Conservation (phyloP, 805 yeast species). For the Pichia eremophila region DNA sequence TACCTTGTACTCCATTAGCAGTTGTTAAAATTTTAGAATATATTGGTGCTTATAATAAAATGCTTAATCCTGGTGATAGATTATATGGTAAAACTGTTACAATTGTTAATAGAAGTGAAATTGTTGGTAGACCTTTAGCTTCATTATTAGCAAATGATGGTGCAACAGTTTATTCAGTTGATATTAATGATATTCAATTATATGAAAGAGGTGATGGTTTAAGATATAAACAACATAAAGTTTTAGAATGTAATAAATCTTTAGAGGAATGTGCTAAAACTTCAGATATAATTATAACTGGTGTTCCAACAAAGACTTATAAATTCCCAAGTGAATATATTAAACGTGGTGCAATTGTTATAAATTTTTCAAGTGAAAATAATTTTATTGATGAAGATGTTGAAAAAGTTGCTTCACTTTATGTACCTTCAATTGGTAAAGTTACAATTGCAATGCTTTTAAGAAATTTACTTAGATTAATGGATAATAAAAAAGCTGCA, state of each 20-base stretch:
- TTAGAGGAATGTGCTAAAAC: conserved; percentile 57
- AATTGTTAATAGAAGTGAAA: conserved; percentile 88
- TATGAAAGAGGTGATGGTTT: conserved; percentile 93
- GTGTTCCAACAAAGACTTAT: conserved; percentile 79
- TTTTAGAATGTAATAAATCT: conserved; percentile 43
- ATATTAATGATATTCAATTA: conserved; percentile 76
- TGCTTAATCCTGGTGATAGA: conserved; percentile 82
- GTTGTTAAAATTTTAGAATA: conserved; percentile 88
- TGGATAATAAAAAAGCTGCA: conserved; percentile 46
- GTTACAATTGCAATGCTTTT: conserved; percentile 92
- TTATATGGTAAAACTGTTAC: conserved; percentile 88
- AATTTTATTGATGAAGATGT: conserved; percentile 77
- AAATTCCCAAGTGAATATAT: conserved; percentile 79
- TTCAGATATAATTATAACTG: conserved; percentile 92
- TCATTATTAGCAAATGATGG: conserved; percentile 96
- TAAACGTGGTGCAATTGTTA: conserved; percentile 80
- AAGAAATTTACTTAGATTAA: conserved; percentile 77
- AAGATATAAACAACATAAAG: conserved; percentile 72
- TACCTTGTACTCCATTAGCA: conserved; percentile 96
- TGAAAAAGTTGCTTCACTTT: conserved; percentile 77
- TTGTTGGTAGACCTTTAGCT: conserved; percentile 95
- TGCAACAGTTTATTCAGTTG: conserved; percentile 90
- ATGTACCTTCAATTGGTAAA: conserved; percentile 93
- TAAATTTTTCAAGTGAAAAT: conserved; percentile 83
- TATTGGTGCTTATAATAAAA: conserved; percentile 74